phyloP scores from a whole-genome alignment of 78 protist genomes.

The Protostelium mycophagum region DNA sequence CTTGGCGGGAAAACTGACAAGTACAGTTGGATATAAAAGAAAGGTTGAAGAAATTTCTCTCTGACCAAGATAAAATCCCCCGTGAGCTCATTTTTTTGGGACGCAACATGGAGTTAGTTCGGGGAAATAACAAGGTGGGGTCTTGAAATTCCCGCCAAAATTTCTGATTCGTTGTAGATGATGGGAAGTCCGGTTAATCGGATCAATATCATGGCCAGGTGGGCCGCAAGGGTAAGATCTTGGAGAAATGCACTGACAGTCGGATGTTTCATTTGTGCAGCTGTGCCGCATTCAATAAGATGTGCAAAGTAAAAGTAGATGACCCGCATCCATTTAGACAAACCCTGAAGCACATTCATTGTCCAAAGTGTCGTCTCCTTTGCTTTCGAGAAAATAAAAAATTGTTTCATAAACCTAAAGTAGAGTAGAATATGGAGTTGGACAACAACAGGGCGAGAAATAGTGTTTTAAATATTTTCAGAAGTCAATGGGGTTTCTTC shows the following conservation, averaged over 20 bases:
- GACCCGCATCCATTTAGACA: too few species aligned
- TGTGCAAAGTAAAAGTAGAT: too few species aligned
- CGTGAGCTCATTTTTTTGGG: constrained; percentile 13
- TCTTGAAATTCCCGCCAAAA: too few species aligned
- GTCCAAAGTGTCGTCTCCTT: too few species aligned
- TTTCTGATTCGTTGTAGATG: neutral
- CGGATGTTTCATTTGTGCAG: too few species aligned
- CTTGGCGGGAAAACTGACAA: too few species aligned
- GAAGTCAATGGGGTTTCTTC: neutral
- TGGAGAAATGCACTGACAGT: neutral
- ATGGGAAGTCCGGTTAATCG: constrained; percentile 14
- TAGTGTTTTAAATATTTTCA: neutral
- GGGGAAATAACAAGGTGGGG: constrained; percentile 10
- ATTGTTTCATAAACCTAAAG: too few species aligned
- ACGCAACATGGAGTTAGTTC: constrained; percentile 11
- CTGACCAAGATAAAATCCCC: neutral
- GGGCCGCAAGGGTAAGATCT: constrained; percentile 1
- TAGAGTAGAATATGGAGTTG: too few species aligned
- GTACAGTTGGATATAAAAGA: neutral
- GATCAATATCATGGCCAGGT: constrained; percentile 10
- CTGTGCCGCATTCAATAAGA: too few species aligned
- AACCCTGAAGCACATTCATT: too few species aligned
- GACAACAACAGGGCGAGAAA: too few species aligned
- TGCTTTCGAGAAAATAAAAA: too few species aligned
- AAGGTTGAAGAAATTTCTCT: neutral